phyloP scores from a whole-genome alignment of 345 rosid species.

The Anacardium occidentale region DNA sequence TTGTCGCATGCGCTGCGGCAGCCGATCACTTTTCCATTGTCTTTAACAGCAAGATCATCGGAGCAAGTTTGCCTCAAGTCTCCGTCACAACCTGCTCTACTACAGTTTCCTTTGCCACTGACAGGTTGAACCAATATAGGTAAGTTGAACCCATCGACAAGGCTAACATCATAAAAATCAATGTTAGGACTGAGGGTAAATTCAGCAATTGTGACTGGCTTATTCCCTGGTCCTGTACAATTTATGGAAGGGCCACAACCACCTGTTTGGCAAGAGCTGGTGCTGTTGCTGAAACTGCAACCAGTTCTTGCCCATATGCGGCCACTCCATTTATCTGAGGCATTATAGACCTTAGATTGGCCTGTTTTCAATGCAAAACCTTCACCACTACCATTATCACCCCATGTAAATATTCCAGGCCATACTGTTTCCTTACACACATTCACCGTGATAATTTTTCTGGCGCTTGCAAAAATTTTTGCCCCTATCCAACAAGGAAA shows the following conservation, averaged over 20 bases:
- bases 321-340: conserved; percentile 47
- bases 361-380: conserved; percentile 44
- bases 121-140: conserved; percentile 43
- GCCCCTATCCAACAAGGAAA: conserved; percentile 12
- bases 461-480: conserved; percentile 27
- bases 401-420: conserved; percentile 47
- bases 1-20: conserved; percentile 58
- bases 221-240: conserved; percentile 44
- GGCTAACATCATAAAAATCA: conserved; percentile 63
- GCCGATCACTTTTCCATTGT: conserved; percentile 42
- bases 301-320: conserved; percentile 70
- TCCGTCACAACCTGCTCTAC: conserved; percentile 52
- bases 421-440: conserved; percentile 62
- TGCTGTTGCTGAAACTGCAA: conserved; percentile 41
- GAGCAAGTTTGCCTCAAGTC: conserved; percentile 51
- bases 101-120: conserved; percentile 49
- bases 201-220: conserved; percentile 55
- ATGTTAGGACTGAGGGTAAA: conserved; percentile 40
- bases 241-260: conserved; percentile 46
- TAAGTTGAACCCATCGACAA: conserved; percentile 62
- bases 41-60: conserved; percentile 35
- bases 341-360: conserved; percentile 33
- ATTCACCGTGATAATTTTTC: conserved; percentile 48
- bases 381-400: conserved; percentile 25
- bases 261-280: conserved; percentile 53